Conservation (phyloP, 495 filamentous ascomycete species). For the Venustampulla echinocandica region DNA sequence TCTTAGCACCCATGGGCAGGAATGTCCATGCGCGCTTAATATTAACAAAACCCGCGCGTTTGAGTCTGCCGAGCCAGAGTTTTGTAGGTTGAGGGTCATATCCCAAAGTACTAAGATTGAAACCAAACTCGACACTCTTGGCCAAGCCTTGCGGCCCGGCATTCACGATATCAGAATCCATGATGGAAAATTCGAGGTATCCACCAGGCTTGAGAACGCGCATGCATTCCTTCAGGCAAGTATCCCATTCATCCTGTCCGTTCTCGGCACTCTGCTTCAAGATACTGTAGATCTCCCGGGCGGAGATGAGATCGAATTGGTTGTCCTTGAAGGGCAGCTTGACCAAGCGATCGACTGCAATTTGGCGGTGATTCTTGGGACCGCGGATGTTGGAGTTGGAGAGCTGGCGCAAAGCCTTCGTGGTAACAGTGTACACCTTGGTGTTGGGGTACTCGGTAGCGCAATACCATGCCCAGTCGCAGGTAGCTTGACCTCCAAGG, state of each 20-base stretch:
- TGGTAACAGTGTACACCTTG: constrained; percentile 77
- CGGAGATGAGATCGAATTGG: constrained; percentile 88
- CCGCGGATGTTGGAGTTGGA: constrained; percentile 66
- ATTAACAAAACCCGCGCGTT: constrained; percentile 61
- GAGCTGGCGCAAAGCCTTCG: constrained; percentile 52
- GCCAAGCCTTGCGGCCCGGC: constrained; percentile 68
- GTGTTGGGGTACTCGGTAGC: constrained; percentile 75
- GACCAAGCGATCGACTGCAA: constrained; percentile 65
- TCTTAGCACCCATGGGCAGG: constrained; percentile 71
- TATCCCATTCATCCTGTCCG: constrained; percentile 76
- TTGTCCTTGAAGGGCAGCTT: constrained; percentile 77
- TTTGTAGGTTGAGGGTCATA: constrained; percentile 83
- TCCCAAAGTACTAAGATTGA: constrained; percentile 74
- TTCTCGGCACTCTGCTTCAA: constrained; percentile 60
- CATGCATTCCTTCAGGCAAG: constrained; percentile 74
- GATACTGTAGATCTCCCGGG: constrained; percentile 75
- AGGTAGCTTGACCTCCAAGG: constrained; percentile 73
- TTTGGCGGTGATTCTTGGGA: constrained; percentile 76
- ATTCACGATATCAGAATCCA: constrained; percentile 83
- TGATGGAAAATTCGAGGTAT: constrained; percentile 78
- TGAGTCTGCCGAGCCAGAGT: constrained; percentile 64
- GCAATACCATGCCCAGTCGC: constrained; percentile 94
- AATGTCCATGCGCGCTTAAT: constrained; percentile 86
- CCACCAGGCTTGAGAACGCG: constrained; percentile 90
- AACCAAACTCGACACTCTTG: constrained; percentile 81